These are phyloP conservation scores for Thalassiosira pacifica DNA, from an alignment of 352 stramenopile genomes.

Conservation along the genomic window DNA sequence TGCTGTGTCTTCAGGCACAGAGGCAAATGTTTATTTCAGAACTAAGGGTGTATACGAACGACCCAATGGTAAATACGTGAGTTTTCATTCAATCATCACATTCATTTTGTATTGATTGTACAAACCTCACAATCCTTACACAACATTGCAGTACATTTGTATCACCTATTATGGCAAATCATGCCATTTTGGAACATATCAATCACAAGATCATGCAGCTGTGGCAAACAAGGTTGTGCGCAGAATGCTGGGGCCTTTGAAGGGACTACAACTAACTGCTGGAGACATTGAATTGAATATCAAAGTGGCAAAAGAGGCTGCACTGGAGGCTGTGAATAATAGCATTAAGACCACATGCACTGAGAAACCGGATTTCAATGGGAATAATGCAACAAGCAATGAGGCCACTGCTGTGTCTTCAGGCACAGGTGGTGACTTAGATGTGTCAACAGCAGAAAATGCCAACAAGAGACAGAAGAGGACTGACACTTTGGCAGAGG, in stretches of 20 bases:
- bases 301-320: neutral
- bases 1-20: no score
- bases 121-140: neutral
- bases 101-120: neutral
- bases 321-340: neutral
- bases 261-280: neutral
- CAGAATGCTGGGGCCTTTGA: neutral
- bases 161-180: neutral
- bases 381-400: no score
- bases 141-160: neutral
- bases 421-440: no score
- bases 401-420: no score
- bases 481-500: no score
- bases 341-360: neutral
- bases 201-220: neutral
- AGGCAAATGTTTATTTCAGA: neutral
- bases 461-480: no score
- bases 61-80: neutral
- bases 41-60: neutral
- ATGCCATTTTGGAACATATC: neutral
- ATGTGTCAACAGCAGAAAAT: no score
- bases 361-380: neutral
- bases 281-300: neutral
- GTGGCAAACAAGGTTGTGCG: neutral
- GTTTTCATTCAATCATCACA: neutral